Evolutionary conservation across 1,139 yeast genomes (phyloP).

Genomic region (Candida labiduridarum): DNA sequence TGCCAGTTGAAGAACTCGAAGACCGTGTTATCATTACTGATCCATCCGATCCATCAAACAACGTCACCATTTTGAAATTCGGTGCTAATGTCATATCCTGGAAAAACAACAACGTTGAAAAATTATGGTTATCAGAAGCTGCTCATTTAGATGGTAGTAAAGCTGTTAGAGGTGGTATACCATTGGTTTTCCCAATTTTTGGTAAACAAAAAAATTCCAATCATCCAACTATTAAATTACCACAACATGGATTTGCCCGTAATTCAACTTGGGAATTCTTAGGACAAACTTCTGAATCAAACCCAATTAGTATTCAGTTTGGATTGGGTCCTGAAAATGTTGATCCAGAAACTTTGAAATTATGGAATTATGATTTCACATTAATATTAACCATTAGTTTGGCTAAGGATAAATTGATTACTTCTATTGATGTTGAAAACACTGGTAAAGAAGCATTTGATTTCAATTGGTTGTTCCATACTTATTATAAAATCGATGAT

Average conservation of each 20-base stretch:
- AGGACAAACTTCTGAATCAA: conserved; percentile 63
- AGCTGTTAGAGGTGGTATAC: conserved; percentile 97
- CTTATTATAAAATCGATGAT: conserved; percentile 78
- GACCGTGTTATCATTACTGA: conserved; percentile 63
- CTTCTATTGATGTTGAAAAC: conserved; percentile 76
- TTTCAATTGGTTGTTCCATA: conserved; percentile 94
- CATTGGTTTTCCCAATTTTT: conserved; percentile 92
- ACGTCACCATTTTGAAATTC: conserved; percentile 69
- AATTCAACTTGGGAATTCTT: conserved; percentile 88
- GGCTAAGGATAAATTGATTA: conserved; percentile 53
- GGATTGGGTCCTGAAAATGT: conserved; percentile 87
- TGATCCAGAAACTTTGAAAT: conserved; percentile 58
- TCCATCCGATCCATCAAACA: conserved; percentile 54
- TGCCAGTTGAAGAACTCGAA: conserved; percentile 67
- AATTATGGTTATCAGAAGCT: conserved; percentile 61
- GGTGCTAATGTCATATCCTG: conserved; percentile 92
- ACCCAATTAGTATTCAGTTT: conserved; percentile 74
- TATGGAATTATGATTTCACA: conserved; percentile 70
- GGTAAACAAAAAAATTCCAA: conserved; percentile 59
- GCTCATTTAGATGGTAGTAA: conserved; percentile 88
- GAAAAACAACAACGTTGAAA: conserved; percentile 69
- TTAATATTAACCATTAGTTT: conserved; percentile 70
- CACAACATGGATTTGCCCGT: conserved; percentile 97
- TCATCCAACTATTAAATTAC: conserved; percentile 54
- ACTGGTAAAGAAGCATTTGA: conserved; percentile 65